Conservation (phyloP, 495 filamentous ascomycete genomes). For the Neurospora sublineolata region DNA sequence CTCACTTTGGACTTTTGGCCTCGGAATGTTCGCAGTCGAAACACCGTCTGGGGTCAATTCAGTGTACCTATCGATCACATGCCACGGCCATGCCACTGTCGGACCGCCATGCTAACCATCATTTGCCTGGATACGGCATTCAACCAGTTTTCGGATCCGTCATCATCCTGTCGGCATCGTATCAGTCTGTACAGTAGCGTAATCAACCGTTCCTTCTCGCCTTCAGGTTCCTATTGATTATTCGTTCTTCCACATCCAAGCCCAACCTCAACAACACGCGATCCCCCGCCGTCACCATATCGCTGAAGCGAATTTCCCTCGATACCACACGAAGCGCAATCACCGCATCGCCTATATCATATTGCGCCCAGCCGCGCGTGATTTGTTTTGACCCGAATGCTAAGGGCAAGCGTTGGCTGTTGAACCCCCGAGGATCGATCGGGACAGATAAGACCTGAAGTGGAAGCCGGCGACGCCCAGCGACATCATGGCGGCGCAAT, state of each 20-base stretch:
- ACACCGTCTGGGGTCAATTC: background rate
- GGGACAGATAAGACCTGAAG: background rate
- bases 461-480: background rate
- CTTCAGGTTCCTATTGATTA: background rate
- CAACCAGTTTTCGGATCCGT: background rate
- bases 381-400: background rate
- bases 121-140: background rate
- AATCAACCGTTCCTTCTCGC: background rate
- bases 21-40: background rate
- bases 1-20: background rate
- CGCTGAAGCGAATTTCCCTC: background rate
- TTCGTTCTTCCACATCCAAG: background rate
- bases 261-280: background rate
- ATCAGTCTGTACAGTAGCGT: background rate
- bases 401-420: background rate
- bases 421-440: background rate
- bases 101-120: background rate
- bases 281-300: background rate
- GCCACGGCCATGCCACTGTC: background rate
- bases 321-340: background rate
- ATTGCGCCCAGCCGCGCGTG: background rate
- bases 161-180: background rate
- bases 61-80: background rate
- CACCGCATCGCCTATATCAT: background rate
- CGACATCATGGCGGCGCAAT: constrained; percentile 70